Base-by-base conservation (phyloP, 805 yeast species). In the Sugiyamaella lignohabitans region DNA sequence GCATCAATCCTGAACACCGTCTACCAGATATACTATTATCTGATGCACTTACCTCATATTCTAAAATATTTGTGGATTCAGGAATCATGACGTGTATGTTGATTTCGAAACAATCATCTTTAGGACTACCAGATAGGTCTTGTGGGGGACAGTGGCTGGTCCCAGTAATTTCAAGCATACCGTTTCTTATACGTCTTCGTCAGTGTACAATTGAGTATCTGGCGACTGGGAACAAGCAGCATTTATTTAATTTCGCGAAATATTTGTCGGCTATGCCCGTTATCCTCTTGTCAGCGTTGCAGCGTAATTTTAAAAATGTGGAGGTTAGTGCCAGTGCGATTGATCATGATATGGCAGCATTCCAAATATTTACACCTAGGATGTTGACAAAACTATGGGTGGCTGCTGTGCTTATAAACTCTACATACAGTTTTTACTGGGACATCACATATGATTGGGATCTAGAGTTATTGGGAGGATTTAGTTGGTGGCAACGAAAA, bases 381-480 rank as follows among this genome's bases (percentile, higher is more conserved):
- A 35, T n/a, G 20, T 35, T 40, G 35, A 48, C 16, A 22, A 40
- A 11, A 27, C 48, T 11, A 34, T 66, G 69, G 62, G 56, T 62
- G 14, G 49, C 67, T 55, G 67, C 68, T 56, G 79, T 74, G 49
- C 58, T 81, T 1, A 57, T 84, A 36, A 87, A 85, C 60, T 84
- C 98, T 0, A 57, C 78, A 0, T 93, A 84, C 62, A 76, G 95
- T 14, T 84, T 87, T 50, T 67, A 78, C 46, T 93, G 99, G 99
- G 99, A 93, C 63, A 64, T 91, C 10, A 74, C 75, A 43, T 78
- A 79, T 74, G 99, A 93, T 67, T 93, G 98, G 98, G 79, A 80
- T 38, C 70, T 87, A 42, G 74, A 75, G 8, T 57, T 84, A 5
- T 70, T 84, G 56, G 35, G 40, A 6, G 40, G 48, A 39, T 27